A percentile compares a stretch with the other conserved stretches of the same genome.
phyloP scores from a whole-genome alignment of 352 stramenopile species.

The Phytophthora rubi region DNA sequence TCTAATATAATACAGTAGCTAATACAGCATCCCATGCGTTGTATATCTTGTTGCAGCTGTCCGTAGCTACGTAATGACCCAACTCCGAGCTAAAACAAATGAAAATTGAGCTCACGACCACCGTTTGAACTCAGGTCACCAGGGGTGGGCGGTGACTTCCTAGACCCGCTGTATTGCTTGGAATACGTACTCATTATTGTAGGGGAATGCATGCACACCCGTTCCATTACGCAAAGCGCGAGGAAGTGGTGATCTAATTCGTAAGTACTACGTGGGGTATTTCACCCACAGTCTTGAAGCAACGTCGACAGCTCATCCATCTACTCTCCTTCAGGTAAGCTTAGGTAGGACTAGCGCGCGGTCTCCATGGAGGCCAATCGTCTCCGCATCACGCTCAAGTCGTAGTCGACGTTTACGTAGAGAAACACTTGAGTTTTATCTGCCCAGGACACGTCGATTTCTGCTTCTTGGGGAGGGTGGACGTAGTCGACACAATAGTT shows the following conservation, averaged over 20 bases:
- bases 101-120: background rate
- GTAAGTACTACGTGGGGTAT: too few relatives aligned
- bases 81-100: background rate
- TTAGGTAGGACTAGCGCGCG: background rate
- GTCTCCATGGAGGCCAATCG: conserved; percentile 9
- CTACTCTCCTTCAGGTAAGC: too few relatives aligned
- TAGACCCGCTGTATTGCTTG: conserved; percentile 15
- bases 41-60: background rate
- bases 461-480: conserved; percentile 64
- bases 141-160: background rate
- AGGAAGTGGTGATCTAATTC: conserved; percentile 6
- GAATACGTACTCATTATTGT: conserved; percentile 14
- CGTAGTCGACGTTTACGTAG: conserved; percentile 69
- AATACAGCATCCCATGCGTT: background rate
- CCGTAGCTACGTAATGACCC: background rate
- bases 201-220: conserved; percentile 19
- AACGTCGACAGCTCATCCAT: too few relatives aligned
- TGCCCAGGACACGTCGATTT: conserved; percentile 85
- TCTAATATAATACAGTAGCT: background rate
- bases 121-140: background rate
- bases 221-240: conserved; percentile 16
- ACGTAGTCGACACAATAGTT: conserved; percentile 76
- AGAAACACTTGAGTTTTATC: conserved; percentile 78
- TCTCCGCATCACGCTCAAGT: conserved; percentile 40
- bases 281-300: too few relatives aligned